phyloP scores from a whole-genome alignment of 306 rosid species.

The Comarum palustre region DNA sequence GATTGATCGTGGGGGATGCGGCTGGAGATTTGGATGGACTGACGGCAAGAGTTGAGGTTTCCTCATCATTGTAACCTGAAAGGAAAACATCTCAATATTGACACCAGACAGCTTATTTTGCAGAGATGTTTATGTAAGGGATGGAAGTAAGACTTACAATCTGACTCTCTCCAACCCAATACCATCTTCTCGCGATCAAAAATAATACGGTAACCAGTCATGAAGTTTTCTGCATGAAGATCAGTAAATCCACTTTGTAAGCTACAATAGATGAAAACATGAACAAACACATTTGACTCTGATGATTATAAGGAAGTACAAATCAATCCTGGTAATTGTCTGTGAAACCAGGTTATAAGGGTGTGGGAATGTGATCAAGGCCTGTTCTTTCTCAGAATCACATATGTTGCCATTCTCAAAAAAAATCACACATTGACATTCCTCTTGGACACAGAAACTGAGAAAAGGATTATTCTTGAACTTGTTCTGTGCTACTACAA shows the following conservation, averaged over 20 bases:
- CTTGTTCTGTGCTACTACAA: not conserved
- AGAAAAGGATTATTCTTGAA: not conserved
- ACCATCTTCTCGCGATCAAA: constrained; percentile 74
- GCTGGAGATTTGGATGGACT: constrained; percentile 34
- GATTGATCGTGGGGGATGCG: constrained; percentile 43
- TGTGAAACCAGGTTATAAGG: not conserved
- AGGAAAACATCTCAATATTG: constrained; percentile 16
- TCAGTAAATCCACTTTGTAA: constrained; percentile 12
- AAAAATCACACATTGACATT: no score
- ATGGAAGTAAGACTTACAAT: constrained; percentile 53
- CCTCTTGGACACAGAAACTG: not conserved
- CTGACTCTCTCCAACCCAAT: constrained; percentile 67
- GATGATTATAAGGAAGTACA: not conserved
- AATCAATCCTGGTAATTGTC: not conserved
- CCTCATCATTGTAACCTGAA: constrained; percentile 52
- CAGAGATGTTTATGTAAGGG: not conserved
- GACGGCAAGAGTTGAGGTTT: constrained; percentile 33
- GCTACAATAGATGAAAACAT: not conserved
- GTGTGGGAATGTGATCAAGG: not conserved
- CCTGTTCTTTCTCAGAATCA: not conserved
- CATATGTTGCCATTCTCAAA: no score
- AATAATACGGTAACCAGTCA: constrained; percentile 75
- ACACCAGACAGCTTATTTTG: constrained; percentile 1
- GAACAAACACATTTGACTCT: not conserved
- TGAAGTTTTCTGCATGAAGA: constrained; percentile 79